phyloP scores from a whole-genome alignment of 495 filamentous ascomycete genomes.

The Bacidia gigantensis region DNA sequence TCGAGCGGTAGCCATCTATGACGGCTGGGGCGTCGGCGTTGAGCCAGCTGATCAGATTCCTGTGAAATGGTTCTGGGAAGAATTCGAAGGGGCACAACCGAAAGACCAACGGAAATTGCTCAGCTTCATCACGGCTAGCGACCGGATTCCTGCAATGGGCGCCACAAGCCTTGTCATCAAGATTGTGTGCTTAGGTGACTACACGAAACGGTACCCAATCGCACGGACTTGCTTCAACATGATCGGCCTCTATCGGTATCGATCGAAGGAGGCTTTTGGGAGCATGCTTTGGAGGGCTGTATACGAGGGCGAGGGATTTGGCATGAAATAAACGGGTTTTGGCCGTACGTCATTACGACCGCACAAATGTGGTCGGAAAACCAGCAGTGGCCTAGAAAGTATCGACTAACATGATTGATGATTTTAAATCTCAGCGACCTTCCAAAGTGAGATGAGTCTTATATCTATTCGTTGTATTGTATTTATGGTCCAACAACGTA shows the following conservation, averaged over 20 bases:
- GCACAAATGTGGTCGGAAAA: no score
- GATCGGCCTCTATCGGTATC: conserved; percentile 62
- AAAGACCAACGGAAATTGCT: conserved; percentile 63
- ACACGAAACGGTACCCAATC: conserved; percentile 61
- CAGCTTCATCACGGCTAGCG: conserved; percentile 85
- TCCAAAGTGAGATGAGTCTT: neutral
- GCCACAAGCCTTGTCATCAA: conserved; percentile 68
- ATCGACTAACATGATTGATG: neutral
- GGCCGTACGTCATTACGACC: neutral
- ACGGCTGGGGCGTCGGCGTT: conserved; percentile 49
- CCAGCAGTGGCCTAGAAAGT: no score
- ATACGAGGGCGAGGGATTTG: conserved; percentile 84
- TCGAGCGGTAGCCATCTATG: conserved; percentile 66
- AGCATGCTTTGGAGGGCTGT: conserved; percentile 74
- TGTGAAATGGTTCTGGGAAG: conserved; percentile 80
- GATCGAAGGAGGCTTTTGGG: conserved; percentile 49
- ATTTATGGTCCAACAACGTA: neutral
- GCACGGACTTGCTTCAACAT: conserved; percentile 90
- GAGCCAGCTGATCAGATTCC: conserved; percentile 46
- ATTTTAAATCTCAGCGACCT: neutral
- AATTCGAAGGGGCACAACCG: conserved; percentile 52
- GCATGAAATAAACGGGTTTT: conserved; percentile 49
- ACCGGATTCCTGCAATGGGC: conserved; percentile 84
- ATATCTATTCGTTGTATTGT: neutral
- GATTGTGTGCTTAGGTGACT: conserved; percentile 54